Conservation (phyloP, 1,139 yeast genomes). For the Saccharomyces hybrid region DNA sequence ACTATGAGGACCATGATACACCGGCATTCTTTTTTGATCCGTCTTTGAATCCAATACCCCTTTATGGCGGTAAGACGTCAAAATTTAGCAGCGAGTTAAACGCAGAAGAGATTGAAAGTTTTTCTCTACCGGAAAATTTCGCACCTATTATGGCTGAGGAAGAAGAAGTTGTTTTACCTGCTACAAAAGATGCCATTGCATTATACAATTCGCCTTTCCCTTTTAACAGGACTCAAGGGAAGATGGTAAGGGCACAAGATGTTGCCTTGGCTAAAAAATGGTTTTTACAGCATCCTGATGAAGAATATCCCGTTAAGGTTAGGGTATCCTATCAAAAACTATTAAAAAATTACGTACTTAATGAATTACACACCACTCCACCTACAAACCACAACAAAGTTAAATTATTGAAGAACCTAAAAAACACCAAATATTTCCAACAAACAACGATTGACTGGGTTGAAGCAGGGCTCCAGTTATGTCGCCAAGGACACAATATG, state of each 20-base stretch:
- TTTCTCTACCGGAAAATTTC: slow-evolving; percentile 36
- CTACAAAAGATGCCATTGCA: slow-evolving; percentile 51
- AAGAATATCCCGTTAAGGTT: slow-evolving; percentile 60
- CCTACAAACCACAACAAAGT: slow-evolving; percentile 41
- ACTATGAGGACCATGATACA: slow-evolving; percentile 41
- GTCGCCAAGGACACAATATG: slow-evolving; percentile 93
- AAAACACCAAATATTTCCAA: slow-evolving; percentile 79
- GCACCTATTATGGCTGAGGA: slow-evolving; percentile 44
- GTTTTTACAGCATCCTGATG: slow-evolving; percentile 65
- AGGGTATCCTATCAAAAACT: slow-evolving; percentile 83
- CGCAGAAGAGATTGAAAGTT: slow-evolving; percentile 18
- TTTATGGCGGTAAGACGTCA: no score
- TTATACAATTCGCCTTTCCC: slow-evolving; percentile 82
- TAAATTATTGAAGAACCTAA: slow-evolving; percentile 58
- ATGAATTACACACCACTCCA: slow-evolving; percentile 50
- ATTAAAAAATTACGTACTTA: slow-evolving; percentile 63
- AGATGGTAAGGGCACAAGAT: slow-evolving; percentile 77
- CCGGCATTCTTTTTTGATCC: slow-evolving; percentile 53
- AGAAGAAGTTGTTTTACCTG: slow-evolving; percentile 38
- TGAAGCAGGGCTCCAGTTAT: slow-evolving; percentile 91
- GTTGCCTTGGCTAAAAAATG: slow-evolving; percentile 76
- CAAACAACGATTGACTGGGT: slow-evolving; percentile 95
- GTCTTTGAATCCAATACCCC: slow-evolving; percentile 47
- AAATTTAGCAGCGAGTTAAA: no score
- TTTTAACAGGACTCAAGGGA: slow-evolving; percentile 65